phyloP scores from a whole-genome alignment of 116 monocot genomes.

The Trichopus zeylanicus region DNA sequence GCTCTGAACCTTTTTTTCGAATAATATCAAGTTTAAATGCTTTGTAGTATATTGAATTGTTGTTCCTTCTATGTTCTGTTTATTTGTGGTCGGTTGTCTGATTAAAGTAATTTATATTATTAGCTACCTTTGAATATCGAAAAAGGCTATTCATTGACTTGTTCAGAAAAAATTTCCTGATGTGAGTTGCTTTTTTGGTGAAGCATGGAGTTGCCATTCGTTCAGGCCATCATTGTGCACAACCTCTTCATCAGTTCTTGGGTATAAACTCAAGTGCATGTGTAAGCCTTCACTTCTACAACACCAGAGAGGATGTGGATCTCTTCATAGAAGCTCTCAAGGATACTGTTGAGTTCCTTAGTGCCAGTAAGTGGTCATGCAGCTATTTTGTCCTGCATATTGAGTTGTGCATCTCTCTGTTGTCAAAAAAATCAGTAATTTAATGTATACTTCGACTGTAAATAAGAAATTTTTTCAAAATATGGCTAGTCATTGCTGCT shows the following conservation, averaged over 20 bases:
- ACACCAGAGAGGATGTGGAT: conserved; percentile 80
- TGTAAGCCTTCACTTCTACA: conserved; percentile 89
- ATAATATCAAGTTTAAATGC: too few relatives aligned
- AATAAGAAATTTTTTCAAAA: too few relatives aligned
- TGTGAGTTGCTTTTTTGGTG: not conserved
- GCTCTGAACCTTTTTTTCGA: too few relatives aligned
- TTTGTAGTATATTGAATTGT: too few relatives aligned
- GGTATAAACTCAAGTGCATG: conserved; percentile 63
- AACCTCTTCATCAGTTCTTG: conserved; percentile 63
- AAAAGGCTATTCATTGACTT: not conserved
- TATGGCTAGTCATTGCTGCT: too few relatives aligned
- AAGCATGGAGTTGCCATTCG: conserved; percentile 74
- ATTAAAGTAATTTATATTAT: too few relatives aligned
- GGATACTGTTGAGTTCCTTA: conserved; percentile 70
- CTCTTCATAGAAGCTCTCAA: conserved; percentile 61
- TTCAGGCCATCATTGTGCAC: conserved; percentile 78
- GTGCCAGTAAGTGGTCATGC: conserved; percentile 19
- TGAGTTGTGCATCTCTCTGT: not conserved
- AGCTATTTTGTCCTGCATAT: not conserved
- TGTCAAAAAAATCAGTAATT: not conserved
- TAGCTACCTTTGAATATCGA: not conserved
- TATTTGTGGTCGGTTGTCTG: too few relatives aligned
- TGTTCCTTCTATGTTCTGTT: too few relatives aligned
- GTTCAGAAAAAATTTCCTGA: not conserved
- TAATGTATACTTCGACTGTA: not conserved